These are phyloP conservation scores for Bruguiera sexangula DNA, from an alignment of 345 rosid genomes.

Conservation along the genomic window DNA sequence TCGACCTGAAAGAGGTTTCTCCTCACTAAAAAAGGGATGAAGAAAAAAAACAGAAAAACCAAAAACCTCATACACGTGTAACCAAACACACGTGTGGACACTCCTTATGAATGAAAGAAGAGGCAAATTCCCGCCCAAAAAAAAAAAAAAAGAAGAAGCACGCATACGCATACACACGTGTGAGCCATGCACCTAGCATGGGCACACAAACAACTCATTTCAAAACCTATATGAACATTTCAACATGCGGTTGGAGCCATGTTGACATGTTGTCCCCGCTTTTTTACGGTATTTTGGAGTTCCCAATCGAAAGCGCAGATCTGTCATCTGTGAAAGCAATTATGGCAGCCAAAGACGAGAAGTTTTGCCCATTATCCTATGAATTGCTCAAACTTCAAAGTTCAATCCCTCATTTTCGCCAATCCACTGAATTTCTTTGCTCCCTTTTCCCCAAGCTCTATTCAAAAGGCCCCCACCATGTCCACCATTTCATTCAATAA, in stretches of 20 bases:
- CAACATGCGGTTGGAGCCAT: conserved; percentile 7
- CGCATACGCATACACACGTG: conserved; percentile 42
- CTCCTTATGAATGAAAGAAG: neutral
- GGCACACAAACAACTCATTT: conserved; percentile 35
- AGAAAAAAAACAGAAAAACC: neutral
- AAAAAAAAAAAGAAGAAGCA: conserved; percentile 12
- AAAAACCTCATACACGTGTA: conserved; percentile 24
- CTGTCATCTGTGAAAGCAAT: conserved; percentile 8
- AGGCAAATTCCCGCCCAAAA: conserved; percentile 48
- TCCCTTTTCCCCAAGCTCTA: neutral
- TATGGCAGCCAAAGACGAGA: conserved; percentile 9
- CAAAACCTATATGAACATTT: conserved; percentile 10
- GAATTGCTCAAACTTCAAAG: conserved; percentile 8
- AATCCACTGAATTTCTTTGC: neutral
- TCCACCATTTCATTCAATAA: conserved; percentile 30
- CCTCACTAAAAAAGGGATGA: conserved; percentile 12
- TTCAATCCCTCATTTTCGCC: neutral
- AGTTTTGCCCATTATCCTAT: conserved; percentile 7
- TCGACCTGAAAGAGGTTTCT: conserved; percentile 37
- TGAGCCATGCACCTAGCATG: conserved; percentile 25
- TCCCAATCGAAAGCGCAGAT: conserved; percentile 9
- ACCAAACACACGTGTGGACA: conserved; percentile 29
- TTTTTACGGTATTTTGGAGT: neutral
- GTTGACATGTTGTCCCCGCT: neutral
- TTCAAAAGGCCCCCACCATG: conserved; percentile 42